A percentile compares a stretch with the other conserved stretches of the same genome.
Conservation (phyloP, 2,329 filamentous ascomycete species). For the Sporothrix brunneoviolacea region DNA sequence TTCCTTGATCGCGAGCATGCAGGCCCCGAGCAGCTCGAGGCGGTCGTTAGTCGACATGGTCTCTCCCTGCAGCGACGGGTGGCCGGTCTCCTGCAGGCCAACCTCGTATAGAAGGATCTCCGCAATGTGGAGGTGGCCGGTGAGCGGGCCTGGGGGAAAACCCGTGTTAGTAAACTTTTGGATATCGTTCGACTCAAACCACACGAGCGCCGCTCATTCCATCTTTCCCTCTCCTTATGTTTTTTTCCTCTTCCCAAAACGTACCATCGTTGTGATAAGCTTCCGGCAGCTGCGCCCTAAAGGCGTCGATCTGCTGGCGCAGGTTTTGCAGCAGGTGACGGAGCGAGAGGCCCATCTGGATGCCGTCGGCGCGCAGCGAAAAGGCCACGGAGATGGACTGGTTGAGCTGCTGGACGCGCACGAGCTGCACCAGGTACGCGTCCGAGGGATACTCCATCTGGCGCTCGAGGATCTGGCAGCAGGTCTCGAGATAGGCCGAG, state of each 20-base stretch:
- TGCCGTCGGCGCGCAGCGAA: slow-evolving; percentile 23
- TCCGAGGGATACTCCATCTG: slow-evolving; percentile 38
- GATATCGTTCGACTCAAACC: neutral
- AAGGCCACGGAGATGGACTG: slow-evolving; percentile 41
- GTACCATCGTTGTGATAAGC: slow-evolving; percentile 1
- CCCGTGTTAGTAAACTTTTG: neutral
- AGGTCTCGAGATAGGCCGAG: slow-evolving; percentile 36
- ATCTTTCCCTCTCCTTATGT: neutral
- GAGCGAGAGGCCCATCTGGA: slow-evolving; percentile 31
- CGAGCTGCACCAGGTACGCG: slow-evolving; percentile 37
- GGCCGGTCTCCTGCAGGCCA: slow-evolving; percentile 34
- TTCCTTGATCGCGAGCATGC: slow-evolving; percentile 33
- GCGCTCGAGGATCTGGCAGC: slow-evolving; percentile 36
- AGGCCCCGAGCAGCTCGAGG: slow-evolving; percentile 40
- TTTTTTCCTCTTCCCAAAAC: neutral
- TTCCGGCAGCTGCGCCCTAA: slow-evolving; percentile 11
- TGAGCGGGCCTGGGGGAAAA: slow-evolving; percentile 22
- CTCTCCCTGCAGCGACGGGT: slow-evolving; percentile 14
- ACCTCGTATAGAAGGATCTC: slow-evolving; percentile 43
- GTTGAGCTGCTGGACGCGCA: slow-evolving; percentile 41
- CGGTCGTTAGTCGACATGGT: slow-evolving; percentile 32
- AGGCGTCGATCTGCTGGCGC: slow-evolving; percentile 35
- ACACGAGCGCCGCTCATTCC: neutral
- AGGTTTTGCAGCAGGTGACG: slow-evolving; percentile 37
- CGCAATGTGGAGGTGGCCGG: slow-evolving; percentile 37